Conservation (phyloP, 2,329 filamentous ascomycete species). For the Botrytis hyacinthi region DNA sequence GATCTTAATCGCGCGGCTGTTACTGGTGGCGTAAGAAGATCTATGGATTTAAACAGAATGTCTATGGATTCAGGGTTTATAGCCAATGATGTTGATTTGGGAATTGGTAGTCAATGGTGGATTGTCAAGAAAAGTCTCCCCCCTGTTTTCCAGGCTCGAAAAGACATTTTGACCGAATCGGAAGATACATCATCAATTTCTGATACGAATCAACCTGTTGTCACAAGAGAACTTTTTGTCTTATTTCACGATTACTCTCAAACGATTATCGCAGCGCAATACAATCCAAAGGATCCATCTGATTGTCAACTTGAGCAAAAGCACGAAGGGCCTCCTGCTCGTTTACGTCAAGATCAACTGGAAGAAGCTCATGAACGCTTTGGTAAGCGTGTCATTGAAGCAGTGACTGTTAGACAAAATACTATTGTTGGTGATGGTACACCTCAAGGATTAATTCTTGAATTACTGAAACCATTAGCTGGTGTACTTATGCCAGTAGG, state of each 20-base stretch:
- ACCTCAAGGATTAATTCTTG: constrained; percentile 71
- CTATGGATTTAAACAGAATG: constrained; percentile 70
- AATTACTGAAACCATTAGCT: constrained; percentile 71
- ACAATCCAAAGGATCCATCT: constrained; percentile 69
- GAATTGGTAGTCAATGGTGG: constrained; percentile 79
- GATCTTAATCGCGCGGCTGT: constrained; percentile 58
- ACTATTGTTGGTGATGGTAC: constrained; percentile 81
- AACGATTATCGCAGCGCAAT: constrained; percentile 79
- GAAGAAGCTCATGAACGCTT: constrained; percentile 81
- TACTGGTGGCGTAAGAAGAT: constrained; percentile 44
- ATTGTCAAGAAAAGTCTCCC: constrained; percentile 75
- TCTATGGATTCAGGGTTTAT: constrained; percentile 79
- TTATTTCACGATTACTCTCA: constrained; percentile 96
- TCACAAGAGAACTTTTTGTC: constrained; percentile 82
- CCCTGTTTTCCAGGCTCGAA: constrained; percentile 76
- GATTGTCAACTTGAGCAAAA: constrained; percentile 78
- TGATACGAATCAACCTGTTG: constrained; percentile 65
- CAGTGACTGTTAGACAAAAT: constrained; percentile 70
- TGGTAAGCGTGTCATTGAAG: constrained; percentile 72
- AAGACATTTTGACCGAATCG: constrained; percentile 78
- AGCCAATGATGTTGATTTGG: constrained; percentile 82
- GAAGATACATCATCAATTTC: constrained; percentile 72
- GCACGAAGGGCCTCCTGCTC: constrained; percentile 78
- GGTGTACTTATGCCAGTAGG: constrained; percentile 80
- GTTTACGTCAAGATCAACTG: constrained; percentile 86